Evolutionary conservation across 2,329 filamentous ascomycete species (phyloP).

Genomic region (Stagonosporopsis vannaccii): DNA sequence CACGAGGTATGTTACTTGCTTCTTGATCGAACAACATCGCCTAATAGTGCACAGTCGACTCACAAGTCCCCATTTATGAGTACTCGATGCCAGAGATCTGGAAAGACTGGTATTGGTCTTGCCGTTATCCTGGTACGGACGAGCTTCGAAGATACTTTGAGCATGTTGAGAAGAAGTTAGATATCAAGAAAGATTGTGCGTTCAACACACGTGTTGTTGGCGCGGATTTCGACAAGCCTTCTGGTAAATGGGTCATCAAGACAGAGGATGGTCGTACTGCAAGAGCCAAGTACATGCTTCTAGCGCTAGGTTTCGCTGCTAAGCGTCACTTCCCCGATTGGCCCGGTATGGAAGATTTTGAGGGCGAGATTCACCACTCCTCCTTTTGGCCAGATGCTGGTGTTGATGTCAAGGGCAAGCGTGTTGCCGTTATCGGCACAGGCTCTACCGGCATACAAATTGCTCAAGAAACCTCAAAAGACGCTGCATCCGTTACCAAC

Average conservation of each 20-base stretch:
- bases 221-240: slow-evolving; percentile 59
- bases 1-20: slow-evolving; percentile 32
- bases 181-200: slow-evolving; percentile 63
- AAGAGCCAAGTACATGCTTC: slow-evolving; percentile 60
- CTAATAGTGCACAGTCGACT: slow-evolving; percentile 47
- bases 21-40: neutral
- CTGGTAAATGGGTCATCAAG: slow-evolving; percentile 59
- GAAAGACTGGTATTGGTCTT: slow-evolving; percentile 65
- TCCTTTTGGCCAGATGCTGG: slow-evolving; percentile 67
- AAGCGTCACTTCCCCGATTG: slow-evolving; percentile 69
- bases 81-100: slow-evolving; percentile 57
- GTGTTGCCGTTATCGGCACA: slow-evolving; percentile 69
- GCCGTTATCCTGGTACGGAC: slow-evolving; percentile 59
- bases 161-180: slow-evolving; percentile 63
- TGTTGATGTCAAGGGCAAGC: slow-evolving; percentile 65
- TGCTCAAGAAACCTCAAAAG: slow-evolving; percentile 65
- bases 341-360: slow-evolving; percentile 66
- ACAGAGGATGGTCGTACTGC: slow-evolving; percentile 61
- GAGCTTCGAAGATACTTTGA: slow-evolving; percentile 67
- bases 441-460: slow-evolving; percentile 71
- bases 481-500: slow-evolving; percentile 61
- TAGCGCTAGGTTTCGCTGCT: slow-evolving; percentile 65
- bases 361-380: slow-evolving; percentile 66
- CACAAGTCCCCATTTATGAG: slow-evolving; percentile 57
- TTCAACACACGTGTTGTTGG: slow-evolving; percentile 64